Evolutionary conservation across 768 basidiomycete species (phyloP).

Genomic region (Amanita rimosa): DNA sequence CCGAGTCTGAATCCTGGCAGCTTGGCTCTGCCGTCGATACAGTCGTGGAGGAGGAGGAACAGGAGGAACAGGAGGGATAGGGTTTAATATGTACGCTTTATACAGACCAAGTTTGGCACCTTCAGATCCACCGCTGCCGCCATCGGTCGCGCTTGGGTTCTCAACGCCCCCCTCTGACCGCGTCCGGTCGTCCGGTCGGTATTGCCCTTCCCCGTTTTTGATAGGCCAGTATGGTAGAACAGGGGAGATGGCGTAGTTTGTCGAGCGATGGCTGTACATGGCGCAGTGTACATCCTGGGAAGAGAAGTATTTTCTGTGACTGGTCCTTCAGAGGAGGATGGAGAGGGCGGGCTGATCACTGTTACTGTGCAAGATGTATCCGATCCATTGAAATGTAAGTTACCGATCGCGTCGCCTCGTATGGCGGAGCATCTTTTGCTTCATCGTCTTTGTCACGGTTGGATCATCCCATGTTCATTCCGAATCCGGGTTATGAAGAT

Average conservation of each 20-base stretch:
- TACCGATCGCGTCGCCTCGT: conserved; percentile 43
- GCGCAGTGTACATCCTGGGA: conserved; percentile 65
- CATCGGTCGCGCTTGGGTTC: conserved; percentile 75
- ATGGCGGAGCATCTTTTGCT: conserved; percentile 18
- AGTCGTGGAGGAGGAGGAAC: too few relatives aligned
- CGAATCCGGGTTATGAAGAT: neutral
- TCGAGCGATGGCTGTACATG: conserved; percentile 76
- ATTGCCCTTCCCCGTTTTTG: conserved; percentile 74
- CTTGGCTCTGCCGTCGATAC: conserved; percentile 39
- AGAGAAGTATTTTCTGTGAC: conserved; percentile 25
- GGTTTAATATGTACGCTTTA: conserved; percentile 52
- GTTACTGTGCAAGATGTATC: conserved; percentile 49
- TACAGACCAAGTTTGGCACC: conserved; percentile 40
- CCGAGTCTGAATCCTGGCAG: conserved; percentile 63
- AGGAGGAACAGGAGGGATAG: too few relatives aligned
- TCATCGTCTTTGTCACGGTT: neutral
- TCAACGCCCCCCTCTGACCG: conserved; percentile 49
- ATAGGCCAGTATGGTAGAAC: conserved; percentile 92
- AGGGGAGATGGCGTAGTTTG: conserved; percentile 85
- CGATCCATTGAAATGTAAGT: conserved; percentile 41
- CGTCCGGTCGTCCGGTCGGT: conserved; percentile 62
- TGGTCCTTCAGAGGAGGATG: neutral
- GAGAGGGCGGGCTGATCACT: conserved; percentile 17
- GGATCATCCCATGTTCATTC: conserved; percentile 11
- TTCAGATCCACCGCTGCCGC: conserved; percentile 42